Percentiles rank a stretch among this genome's conserved stretches.
These are phyloP conservation scores for Cajanus cajan DNA, from an alignment of 306 rosid genomes.

Conservation along the genomic window DNA sequence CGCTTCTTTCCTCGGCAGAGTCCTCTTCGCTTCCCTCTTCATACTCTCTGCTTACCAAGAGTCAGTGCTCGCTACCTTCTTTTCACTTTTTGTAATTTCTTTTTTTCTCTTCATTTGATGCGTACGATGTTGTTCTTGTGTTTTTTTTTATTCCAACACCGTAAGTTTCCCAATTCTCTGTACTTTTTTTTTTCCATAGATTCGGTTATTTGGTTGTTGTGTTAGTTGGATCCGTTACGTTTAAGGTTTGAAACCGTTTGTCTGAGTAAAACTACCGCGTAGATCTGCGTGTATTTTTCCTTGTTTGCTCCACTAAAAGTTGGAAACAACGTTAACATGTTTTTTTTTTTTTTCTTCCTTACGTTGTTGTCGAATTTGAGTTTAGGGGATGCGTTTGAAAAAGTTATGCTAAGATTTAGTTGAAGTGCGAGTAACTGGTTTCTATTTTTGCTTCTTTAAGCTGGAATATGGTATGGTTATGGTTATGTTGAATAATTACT, in stretches of 20 bases:
- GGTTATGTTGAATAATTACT: not conserved
- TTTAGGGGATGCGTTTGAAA: not conserved
- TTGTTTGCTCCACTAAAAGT: not conserved
- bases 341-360: not conserved
- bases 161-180: not conserved
- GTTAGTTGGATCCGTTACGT: slow-evolving; percentile 40
- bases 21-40: slow-evolving; percentile 37
- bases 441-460: not conserved
- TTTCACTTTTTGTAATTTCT: not conserved
- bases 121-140: not conserved
- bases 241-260: slow-evolving; percentile 2
- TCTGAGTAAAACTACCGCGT: not conserved
- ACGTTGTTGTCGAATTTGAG: not conserved
- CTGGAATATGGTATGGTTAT: not conserved
- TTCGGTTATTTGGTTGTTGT: slow-evolving; percentile 4
- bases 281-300: slow-evolving; percentile 30
- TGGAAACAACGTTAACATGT: not conserved
- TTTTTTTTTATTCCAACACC: not conserved
- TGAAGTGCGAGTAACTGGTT: not conserved
- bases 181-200: not conserved
- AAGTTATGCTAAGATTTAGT: not conserved
- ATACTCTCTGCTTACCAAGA: slow-evolving; percentile 40
- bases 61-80: slow-evolving; percentile 8
- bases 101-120: not conserved
- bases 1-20: slow-evolving; percentile 35